Evolutionary conservation across 2,329 filamentous ascomycete species (phyloP).

Genomic region (Penicillium expansum): DNA sequence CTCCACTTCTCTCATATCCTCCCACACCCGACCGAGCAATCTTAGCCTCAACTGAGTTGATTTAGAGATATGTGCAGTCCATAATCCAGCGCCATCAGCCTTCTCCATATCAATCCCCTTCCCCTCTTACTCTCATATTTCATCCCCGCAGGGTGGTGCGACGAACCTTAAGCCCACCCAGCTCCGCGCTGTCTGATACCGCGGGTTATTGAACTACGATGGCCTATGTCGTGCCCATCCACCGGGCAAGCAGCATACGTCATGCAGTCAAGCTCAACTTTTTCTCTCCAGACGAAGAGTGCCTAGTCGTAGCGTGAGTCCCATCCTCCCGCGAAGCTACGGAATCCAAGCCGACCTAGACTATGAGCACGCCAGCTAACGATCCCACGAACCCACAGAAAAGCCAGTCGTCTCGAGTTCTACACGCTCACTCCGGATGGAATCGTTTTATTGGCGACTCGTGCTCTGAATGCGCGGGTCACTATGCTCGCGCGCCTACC

Average conservation of each 20-base stretch:
- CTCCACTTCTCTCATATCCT: not conserved
- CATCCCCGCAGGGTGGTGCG: constrained; percentile 7
- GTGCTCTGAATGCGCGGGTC: constrained; percentile 78
- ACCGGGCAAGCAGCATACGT: constrained; percentile 84
- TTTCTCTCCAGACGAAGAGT: constrained; percentile 70
- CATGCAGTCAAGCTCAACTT: constrained; percentile 82
- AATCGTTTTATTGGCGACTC: constrained; percentile 64
- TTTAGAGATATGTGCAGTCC: not conserved
- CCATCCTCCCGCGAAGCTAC: not conserved
- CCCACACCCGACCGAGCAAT: not conserved
- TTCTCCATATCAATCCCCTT: not conserved
- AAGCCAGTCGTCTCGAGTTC: constrained; percentile 52
- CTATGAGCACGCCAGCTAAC: constrained; percentile 7
- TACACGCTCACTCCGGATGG: constrained; percentile 60
- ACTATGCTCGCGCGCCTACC: constrained; percentile 65
- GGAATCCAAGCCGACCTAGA: not conserved
- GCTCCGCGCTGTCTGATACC: constrained; percentile 8
- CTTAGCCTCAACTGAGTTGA: not conserved
- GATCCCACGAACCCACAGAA: constrained; percentile 6
- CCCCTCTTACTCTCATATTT: not conserved
- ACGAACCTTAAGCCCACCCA: constrained; percentile 8
- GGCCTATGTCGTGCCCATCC: constrained; percentile 93
- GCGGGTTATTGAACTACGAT: constrained; percentile 49
- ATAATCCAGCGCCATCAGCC: not conserved
- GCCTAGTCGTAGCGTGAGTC: constrained; percentile 81